Percentiles rank a stretch among this genome's conserved stretches.
phyloP scores from a whole-genome alignment of 495 filamentous ascomycete genomes.

The Cladorrhinum samala region DNA sequence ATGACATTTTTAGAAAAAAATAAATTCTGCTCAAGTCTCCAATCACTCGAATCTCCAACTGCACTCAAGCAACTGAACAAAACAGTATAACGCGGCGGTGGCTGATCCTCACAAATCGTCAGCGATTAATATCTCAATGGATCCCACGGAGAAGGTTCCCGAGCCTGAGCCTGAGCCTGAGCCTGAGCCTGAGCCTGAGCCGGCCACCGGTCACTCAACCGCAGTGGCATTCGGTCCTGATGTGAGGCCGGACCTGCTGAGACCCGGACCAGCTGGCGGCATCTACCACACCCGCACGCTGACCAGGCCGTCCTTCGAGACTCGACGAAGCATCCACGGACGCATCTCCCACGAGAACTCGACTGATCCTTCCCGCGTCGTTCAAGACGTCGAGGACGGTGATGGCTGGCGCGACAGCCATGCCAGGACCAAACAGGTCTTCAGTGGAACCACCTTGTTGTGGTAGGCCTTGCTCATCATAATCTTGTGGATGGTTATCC shows the following conservation, averaged over 20 bases:
- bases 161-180: too few relatives aligned
- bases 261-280: slow-evolving; percentile 22
- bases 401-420: slow-evolving; percentile 33
- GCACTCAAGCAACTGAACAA: too few relatives aligned
- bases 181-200: too few relatives aligned
- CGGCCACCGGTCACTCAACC: slow-evolving; percentile 2
- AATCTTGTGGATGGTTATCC: background rate
- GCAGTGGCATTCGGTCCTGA: slow-evolving; percentile 3
- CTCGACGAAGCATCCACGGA: slow-evolving; percentile 17
- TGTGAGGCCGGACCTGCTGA: background rate
- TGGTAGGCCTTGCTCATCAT: slow-evolving; percentile 23
- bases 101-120: too few relatives aligned
- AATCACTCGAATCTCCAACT: too few relatives aligned
- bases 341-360: slow-evolving; percentile 19
- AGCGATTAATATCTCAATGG: too few relatives aligned
- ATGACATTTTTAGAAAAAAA: too few relatives aligned
- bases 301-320: slow-evolving; percentile 21
- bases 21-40: too few relatives aligned
- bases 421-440: slow-evolving; percentile 38
- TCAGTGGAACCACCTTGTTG: slow-evolving; percentile 36
- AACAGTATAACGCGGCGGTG: too few relatives aligned
- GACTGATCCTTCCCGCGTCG: slow-evolving; percentile 9
- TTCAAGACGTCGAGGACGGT: slow-evolving; percentile 31
- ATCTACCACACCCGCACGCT: slow-evolving; percentile 36
- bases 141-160: background rate